Evolutionary conservation across 805 yeast genomes (phyloP).

Genomic region (Scheffersomyces ergatensis): DNA sequence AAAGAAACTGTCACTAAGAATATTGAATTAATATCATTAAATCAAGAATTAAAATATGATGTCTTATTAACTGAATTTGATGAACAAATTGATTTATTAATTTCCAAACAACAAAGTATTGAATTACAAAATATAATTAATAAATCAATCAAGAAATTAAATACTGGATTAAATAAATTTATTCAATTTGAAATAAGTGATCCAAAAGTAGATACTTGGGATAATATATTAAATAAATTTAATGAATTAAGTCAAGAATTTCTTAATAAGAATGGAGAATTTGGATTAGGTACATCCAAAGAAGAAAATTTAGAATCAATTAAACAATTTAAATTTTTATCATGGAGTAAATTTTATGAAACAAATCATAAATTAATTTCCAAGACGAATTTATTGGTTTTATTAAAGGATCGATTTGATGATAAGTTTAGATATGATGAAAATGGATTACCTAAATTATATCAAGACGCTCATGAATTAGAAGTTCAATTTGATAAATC

Average conservation of each 20-base stretch:
- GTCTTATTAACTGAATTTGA: constrained; percentile 11
- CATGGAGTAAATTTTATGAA: constrained; percentile 66
- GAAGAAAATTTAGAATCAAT: constrained; percentile 42
- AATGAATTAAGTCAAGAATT: constrained; percentile 12
- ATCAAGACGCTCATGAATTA: constrained; percentile 72
- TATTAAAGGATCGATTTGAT: constrained; percentile 80
- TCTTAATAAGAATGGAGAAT: constrained; percentile 33
- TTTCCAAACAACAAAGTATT: constrained; percentile 30
- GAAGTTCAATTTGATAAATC: constrained; percentile 64
- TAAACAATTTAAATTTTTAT: constrained; percentile 44
- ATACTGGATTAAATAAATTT: constrained; percentile 47
- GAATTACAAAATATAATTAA: constrained; percentile 31
- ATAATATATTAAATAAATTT: constrained; percentile 47
- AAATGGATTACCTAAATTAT: constrained; percentile 76
- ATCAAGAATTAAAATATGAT: constrained; percentile 25
- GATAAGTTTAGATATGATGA: constrained; percentile 79
- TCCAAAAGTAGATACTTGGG: constrained; percentile 63
- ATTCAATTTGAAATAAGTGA: constrained; percentile 45
- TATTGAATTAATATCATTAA: constrained; percentile 20
- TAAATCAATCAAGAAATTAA: constrained; percentile 46
- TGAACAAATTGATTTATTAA: constrained; percentile 42
- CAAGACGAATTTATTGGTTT: constrained; percentile 61
- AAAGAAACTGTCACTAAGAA: constrained; percentile 9
- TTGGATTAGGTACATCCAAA: constrained; percentile 58
- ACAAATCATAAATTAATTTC: constrained; percentile 60